phyloP scores from a whole-genome alignment of 208 protist species.

The Phytomonas francai region DNA sequence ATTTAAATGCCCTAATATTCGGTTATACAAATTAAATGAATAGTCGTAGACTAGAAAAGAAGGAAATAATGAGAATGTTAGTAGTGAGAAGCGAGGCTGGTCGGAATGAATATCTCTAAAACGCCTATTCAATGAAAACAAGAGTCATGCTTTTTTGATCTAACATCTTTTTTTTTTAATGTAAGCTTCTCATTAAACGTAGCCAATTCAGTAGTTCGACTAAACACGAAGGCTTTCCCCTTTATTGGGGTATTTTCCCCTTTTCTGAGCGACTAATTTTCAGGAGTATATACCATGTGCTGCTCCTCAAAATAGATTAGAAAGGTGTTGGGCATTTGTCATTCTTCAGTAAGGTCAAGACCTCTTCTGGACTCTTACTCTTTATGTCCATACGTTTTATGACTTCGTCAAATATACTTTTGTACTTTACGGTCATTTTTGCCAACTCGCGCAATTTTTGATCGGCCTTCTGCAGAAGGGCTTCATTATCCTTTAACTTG shows the following conservation, averaged over 20 bases:
- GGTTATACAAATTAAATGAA: neutral
- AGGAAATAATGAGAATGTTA: neutral
- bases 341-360: neutral
- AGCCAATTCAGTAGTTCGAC: neutral
- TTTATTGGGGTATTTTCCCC: neutral
- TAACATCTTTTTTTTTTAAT: neutral
- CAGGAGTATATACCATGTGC: neutral
- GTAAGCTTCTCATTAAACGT: neutral
- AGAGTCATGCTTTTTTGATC: neutral
- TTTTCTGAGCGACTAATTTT: neutral
- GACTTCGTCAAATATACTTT: slow-evolving; percentile 23
- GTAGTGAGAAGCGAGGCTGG: neutral
- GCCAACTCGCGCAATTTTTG: slow-evolving; percentile 42
- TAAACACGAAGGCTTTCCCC: neutral
- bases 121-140: neutral
- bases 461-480: slow-evolving; percentile 37
- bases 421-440: slow-evolving; percentile 39
- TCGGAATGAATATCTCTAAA: neutral
- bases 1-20: neutral
- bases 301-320: neutral
- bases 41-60: neutral
- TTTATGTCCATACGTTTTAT: neutral
- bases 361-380: neutral
- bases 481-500: slow-evolving; percentile 25
- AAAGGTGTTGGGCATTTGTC: neutral